phyloP scores from a whole-genome alignment of 805 yeast species.

The Candida xiaguanensis region DNA sequence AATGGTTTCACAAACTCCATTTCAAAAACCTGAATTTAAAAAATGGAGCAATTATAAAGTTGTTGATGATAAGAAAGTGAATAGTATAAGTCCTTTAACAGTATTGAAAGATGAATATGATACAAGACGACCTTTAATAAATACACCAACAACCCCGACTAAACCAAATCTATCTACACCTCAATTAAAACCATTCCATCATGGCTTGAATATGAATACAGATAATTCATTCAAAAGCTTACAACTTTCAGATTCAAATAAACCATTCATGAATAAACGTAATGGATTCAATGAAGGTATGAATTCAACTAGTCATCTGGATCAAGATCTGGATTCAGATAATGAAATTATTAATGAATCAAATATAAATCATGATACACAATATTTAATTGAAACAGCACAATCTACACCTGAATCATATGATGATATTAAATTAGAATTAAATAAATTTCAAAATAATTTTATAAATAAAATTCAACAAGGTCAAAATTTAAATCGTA shows the following conservation, averaged over 20 bases:
- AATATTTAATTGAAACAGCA: conserved; percentile 7
- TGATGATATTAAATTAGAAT: conserved; percentile 20
- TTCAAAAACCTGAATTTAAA: conserved; percentile 11
- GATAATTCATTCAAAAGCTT: conserved; percentile 19
- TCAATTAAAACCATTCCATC: neutral
- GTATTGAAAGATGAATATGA: conserved; percentile 25
- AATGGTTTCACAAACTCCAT: conserved; percentile 1
- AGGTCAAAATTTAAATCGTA: conserved; percentile 16
- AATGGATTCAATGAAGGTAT: conserved; percentile 12
- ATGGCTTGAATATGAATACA: conserved; percentile 9
- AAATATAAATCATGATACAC: conserved; percentile 1
- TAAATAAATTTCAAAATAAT: conserved; percentile 27
- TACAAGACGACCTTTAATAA: conserved; percentile 17
- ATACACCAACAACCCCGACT: conserved; percentile 2
- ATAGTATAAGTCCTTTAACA: conserved; percentile 25
- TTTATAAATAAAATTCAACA: conserved; percentile 22
- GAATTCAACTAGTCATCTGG: conserved; percentile 15
- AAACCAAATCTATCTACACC: neutral
- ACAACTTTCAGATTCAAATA: neutral
- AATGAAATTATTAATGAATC: conserved; percentile 2
- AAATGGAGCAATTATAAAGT: conserved; percentile 9
- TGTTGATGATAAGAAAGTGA: neutral
- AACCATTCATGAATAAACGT: conserved; percentile 8
- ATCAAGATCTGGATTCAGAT: conserved; percentile 10
- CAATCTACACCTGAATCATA: conserved; percentile 7